Evolutionary conservation across 805 yeast species (phyloP).

Genomic region (Ogataea paradorogensis): DNA sequence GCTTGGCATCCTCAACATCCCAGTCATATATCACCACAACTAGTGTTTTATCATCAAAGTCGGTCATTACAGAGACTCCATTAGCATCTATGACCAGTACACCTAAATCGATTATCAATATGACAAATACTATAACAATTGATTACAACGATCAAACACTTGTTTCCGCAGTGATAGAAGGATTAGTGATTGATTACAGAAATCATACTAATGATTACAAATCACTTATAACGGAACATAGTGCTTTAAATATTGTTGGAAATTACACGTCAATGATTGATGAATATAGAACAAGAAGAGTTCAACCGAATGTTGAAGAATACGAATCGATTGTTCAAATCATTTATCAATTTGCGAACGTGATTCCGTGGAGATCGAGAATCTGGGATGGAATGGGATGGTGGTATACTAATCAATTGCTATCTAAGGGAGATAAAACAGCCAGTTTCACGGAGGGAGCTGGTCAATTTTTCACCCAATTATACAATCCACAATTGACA

Average conservation of each 20-base stretch:
- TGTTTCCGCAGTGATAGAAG: conserved; percentile 12
- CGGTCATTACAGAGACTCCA: conserved; percentile 4
- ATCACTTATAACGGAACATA: conserved; percentile 5
- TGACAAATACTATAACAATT: conserved; percentile 2
- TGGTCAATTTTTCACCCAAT: conserved; percentile 15
- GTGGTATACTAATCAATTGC: conserved; percentile 14
- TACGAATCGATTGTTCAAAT: conserved; percentile 7
- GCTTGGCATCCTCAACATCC: conserved; percentile 2
- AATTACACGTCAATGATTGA: conserved; percentile 12
- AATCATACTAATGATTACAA: conserved; percentile 6
- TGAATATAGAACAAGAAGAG: conserved; percentile 5
- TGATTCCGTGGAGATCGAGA: conserved; percentile 14
- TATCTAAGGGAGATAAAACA: conserved; percentile 1
- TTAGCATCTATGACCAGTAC: conserved; percentile 1
- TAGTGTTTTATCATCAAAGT: conserved; percentile 3
- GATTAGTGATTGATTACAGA: conserved; percentile 12
- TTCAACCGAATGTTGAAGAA: conserved; percentile 5
- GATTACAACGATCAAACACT: conserved; percentile 4
- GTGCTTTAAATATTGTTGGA: conserved; percentile 6
- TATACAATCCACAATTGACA: conserved; percentile 12
- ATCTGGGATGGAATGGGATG: conserved; percentile 20
- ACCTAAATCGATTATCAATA: conserved; percentile 1
- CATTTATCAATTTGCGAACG: conserved; percentile 13
- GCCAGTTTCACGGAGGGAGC: conserved; percentile 6
- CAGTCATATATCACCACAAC: conserved; percentile 1